A percentile compares a stretch with the other conserved stretches of the same genome.
These are phyloP conservation scores for Wakefieldia striispora DNA, from an alignment of 768 basidiomycete genomes.

Conservation along the genomic window DNA sequence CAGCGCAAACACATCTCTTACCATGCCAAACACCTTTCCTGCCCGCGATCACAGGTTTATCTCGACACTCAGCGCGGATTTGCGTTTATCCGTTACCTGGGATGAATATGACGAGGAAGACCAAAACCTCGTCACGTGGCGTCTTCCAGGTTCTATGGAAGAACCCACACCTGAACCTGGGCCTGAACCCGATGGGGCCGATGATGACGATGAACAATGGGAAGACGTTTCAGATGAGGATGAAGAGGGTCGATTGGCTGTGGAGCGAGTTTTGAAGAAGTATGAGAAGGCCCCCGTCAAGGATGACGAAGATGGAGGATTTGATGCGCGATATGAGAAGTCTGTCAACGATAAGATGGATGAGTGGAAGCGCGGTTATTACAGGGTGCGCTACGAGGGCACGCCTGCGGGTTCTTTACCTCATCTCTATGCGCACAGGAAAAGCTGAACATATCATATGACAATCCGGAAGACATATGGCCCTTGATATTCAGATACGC, in stretches of 20 bases:
- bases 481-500: conserved; percentile 78
- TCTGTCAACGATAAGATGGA: conserved; percentile 81
- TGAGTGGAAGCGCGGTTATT: conserved; percentile 90
- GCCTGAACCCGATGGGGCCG: conserved; percentile 38
- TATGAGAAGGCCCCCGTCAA: conserved; percentile 82
- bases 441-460: conserved; percentile 81
- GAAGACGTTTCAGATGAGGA: conserved; percentile 50
- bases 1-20: conserved; percentile 40
- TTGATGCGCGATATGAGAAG: conserved; percentile 76
- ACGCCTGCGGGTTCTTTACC: background rate
- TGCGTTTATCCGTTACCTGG: conserved; percentile 83
- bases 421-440: conserved; percentile 46
- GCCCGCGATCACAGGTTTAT: conserved; percentile 83
- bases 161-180: conserved; percentile 34
- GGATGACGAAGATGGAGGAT: conserved; percentile 68
- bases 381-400: conserved; percentile 67
- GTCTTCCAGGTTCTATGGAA: conserved; percentile 49
- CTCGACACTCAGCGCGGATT: conserved; percentile 65
- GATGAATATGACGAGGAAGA: conserved; percentile 90
- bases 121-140: conserved; percentile 69
- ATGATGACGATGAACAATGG: conserved; percentile 53
- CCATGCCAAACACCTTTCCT: conserved; percentile 76
- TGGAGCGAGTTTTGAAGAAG: conserved; percentile 81
- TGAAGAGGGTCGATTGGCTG: conserved; percentile 67
- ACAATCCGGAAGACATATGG: conserved; percentile 64